A percentile compares a stretch with the other conserved stretches of the same genome.
These are phyloP conservation scores for Zanthoxylum bungeanum DNA, from an alignment of 345 rosid species.

Conservation along the genomic window DNA sequence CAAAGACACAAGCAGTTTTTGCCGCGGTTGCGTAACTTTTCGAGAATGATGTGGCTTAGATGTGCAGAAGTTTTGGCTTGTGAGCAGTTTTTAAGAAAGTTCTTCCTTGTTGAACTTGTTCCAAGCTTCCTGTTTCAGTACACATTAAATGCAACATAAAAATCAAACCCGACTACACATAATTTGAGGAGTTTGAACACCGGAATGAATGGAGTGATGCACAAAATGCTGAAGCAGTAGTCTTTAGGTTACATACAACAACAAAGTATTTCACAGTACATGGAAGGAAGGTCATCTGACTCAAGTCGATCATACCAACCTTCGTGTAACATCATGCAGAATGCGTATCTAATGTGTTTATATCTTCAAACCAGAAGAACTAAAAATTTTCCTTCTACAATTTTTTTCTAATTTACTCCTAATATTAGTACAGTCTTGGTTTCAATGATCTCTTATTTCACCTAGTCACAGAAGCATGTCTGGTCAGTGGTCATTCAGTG, in stretches of 20 bases:
- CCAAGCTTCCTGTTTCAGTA: conserved; percentile 55
- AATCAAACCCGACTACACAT: background rate
- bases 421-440: background rate
- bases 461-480: background rate
- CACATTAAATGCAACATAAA: conserved; percentile 1
- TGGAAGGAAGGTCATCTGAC: too few species aligned
- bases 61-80: background rate
- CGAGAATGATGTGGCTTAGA: background rate
- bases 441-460: background rate
- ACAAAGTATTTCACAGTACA: too few species aligned
- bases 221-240: too few species aligned
- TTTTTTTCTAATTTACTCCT: background rate
- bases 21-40: background rate
- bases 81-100: conserved; percentile 25
- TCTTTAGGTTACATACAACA: background rate
- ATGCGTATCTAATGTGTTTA: background rate
- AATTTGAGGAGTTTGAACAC: background rate
- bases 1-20: background rate
- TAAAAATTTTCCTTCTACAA: background rate
- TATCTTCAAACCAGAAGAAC: background rate
- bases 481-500: background rate
- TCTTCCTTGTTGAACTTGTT: conserved; percentile 57
- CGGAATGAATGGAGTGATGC: background rate
- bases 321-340: background rate
- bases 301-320: background rate